Conservation (phyloP, 202 grass and related monocot genomes). For the Dendrocalamus latiflorus region DNA sequence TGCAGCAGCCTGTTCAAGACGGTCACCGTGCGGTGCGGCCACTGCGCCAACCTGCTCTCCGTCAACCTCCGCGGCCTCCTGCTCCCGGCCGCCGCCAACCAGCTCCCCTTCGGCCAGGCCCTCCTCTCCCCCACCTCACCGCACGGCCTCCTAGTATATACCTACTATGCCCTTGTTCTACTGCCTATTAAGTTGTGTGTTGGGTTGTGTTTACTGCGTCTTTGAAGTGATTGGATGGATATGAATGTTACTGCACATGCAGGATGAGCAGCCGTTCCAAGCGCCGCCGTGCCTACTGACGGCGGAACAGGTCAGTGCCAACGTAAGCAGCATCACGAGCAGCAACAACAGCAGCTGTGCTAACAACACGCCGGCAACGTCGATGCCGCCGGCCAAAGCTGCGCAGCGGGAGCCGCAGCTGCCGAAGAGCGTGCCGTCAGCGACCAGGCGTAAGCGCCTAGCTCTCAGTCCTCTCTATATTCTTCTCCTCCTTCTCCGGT, state of each 20-base stretch:
- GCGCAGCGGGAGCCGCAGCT: slow-evolving; percentile 17
- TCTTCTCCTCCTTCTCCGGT: not conserved
- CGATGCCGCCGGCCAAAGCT: slow-evolving; percentile 12
- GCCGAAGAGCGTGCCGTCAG: slow-evolving; percentile 31
- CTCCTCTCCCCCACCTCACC: slow-evolving; percentile 53
- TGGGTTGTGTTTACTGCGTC: not conserved
- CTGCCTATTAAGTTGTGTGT: no score
- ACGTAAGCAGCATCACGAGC: slow-evolving; percentile 44
- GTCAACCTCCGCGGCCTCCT: slow-evolving; percentile 67
- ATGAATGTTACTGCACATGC: not conserved
- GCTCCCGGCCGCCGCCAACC: slow-evolving; percentile 33
- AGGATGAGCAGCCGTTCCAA: slow-evolving; percentile 47
- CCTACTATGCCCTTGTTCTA: not conserved
- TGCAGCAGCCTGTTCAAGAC: slow-evolving; percentile 74
- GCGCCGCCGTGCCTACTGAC: slow-evolving; percentile 30
- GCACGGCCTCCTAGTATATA: slow-evolving; percentile 40
- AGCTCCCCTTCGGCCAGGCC: slow-evolving; percentile 42
- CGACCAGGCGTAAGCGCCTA: slow-evolving; percentile 40
- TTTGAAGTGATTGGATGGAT: not conserved
- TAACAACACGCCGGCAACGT: slow-evolving; percentile 19
- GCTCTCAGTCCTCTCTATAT: not conserved
- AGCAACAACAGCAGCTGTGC: slow-evolving; percentile 27
- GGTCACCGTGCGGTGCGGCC: slow-evolving; percentile 75
- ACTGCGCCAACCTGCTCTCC: slow-evolving; percentile 73
- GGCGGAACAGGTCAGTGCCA: slow-evolving; percentile 39